Conservation (phyloP, 441 rosid genomes). For the Biscutella auriculata region DNA sequence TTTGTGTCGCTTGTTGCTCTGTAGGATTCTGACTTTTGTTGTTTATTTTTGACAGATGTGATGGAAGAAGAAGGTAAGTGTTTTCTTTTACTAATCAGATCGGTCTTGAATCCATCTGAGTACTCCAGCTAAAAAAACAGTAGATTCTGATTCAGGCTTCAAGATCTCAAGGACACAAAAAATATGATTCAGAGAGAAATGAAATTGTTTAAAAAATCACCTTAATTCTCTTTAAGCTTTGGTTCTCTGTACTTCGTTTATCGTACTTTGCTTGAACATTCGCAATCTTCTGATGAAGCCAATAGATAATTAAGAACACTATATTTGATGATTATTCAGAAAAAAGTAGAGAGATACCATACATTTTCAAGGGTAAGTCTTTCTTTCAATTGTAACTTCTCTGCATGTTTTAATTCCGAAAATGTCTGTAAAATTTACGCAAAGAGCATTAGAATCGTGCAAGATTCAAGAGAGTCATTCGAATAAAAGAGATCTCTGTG, state of each 20-base stretch:
- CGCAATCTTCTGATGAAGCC: constrained; percentile 10
- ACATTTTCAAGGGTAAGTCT: constrained; percentile 15
- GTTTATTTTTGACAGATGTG: neutral
- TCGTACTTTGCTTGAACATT: constrained; percentile 11
- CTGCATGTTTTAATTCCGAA: constrained; percentile 11
- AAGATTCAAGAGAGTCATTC: neutral
- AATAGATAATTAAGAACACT: neutral
- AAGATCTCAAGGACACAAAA: neutral
- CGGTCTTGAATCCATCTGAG: constrained; percentile 1
- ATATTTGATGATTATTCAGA: neutral
- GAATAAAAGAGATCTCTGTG: neutral
- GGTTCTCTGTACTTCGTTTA: constrained; percentile 23
- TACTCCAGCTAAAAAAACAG: constrained; percentile 2
- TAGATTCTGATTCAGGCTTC: neutral
- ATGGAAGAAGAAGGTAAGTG: no score
- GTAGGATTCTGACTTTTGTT: no score
- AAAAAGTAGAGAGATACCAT: neutral
- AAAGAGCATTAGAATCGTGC: neutral
- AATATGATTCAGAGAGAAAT: neutral
- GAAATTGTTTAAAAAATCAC: constrained; percentile 12
- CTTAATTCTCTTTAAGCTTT: constrained; percentile 64
- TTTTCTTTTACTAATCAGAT: neutral
- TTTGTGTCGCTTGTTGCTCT: no score
- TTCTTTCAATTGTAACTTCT: constrained; percentile 8
- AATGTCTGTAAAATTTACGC: neutral